Evolutionary conservation across 305 asterid genomes (phyloP).

Genomic region (Fraxinus dipetala): DNA sequence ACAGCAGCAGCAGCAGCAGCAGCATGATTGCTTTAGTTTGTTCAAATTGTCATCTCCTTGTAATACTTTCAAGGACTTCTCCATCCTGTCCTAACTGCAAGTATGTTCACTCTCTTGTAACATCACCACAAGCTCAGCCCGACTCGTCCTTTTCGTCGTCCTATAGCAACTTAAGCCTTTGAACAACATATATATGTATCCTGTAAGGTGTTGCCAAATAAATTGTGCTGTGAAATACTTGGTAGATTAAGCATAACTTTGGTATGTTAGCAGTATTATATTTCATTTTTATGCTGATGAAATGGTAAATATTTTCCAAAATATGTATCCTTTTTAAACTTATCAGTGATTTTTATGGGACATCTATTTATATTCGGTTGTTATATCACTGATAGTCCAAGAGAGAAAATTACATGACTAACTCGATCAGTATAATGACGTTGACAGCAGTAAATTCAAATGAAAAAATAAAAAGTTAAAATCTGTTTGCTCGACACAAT

Average conservation of each 20-base stretch:
- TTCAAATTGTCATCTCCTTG: slow-evolving; percentile 61
- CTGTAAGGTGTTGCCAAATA: not conserved
- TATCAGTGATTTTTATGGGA: not conserved
- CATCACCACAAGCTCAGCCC: not conserved
- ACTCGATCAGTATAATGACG: too few species aligned
- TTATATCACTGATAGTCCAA: not conserved
- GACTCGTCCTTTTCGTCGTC: not conserved
- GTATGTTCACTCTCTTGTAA: slow-evolving; percentile 46
- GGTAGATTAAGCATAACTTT: not conserved
- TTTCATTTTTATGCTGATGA: not conserved
- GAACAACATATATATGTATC: not conserved
- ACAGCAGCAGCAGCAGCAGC: slow-evolving; percentile 16
- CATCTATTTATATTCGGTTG: not conserved
- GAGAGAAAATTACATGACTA: too few species aligned
- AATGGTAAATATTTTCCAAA: not conserved
- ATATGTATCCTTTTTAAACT: not conserved
- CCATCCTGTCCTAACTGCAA: slow-evolving; percentile 62
- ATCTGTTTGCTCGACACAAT: too few species aligned
- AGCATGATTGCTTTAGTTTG: slow-evolving; percentile 58
- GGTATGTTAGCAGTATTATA: not conserved
- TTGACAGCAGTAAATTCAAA: not conserved
- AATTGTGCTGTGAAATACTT: not conserved
- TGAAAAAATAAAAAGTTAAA: not conserved
- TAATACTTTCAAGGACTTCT: slow-evolving; percentile 44
- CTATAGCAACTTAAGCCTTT: slow-evolving; percentile 3